Percentiles rank a stretch among this genome's conserved stretches.
These are phyloP conservation scores for Acephala macrosclerotiorum DNA, from an alignment of 2,329 filamentous ascomycete species.

Conservation along the genomic window DNA sequence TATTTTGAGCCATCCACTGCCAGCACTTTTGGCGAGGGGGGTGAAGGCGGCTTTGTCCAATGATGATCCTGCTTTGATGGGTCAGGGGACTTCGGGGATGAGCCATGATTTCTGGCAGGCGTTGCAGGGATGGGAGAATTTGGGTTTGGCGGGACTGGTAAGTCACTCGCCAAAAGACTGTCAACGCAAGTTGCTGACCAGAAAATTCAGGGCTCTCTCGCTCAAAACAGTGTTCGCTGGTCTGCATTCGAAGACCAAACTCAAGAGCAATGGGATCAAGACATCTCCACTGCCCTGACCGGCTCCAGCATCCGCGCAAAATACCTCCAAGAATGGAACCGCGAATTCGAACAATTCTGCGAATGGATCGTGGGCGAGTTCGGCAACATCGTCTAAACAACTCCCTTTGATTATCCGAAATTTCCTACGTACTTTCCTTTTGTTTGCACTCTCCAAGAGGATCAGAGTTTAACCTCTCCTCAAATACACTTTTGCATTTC, in stretches of 20 bases:
- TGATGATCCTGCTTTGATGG: conserved; percentile 88
- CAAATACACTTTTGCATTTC: neutral
- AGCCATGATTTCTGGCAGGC: conserved; percentile 93
- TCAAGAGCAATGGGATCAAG: conserved; percentile 73
- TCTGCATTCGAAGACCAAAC: conserved; percentile 82
- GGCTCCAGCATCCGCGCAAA: conserved; percentile 73
- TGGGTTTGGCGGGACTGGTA: conserved; percentile 83
- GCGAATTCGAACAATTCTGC: conserved; percentile 87
- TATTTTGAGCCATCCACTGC: conserved; percentile 79
- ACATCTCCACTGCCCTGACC: conserved; percentile 73
- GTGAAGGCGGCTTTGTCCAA: conserved; percentile 85
- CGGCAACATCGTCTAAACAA: conserved; percentile 37
- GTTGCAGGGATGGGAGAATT: conserved; percentile 86
- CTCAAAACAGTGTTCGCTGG: conserved; percentile 91
- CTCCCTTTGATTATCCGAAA: neutral
- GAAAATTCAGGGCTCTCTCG: conserved; percentile 55
- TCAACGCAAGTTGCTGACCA: conserved; percentile 8
- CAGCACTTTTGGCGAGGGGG: conserved; percentile 81
- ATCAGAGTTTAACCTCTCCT: neutral
- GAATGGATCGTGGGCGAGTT: conserved; percentile 85
- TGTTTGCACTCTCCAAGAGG: neutral
- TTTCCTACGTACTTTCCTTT: neutral
- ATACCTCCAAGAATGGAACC: conserved; percentile 77
- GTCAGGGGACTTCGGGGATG: conserved; percentile 79
- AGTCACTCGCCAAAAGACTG: conserved; percentile 46